Evolutionary conservation across 139 green algal genomes (phyloP).

Genomic region (Pleodorina starrii): DNA sequence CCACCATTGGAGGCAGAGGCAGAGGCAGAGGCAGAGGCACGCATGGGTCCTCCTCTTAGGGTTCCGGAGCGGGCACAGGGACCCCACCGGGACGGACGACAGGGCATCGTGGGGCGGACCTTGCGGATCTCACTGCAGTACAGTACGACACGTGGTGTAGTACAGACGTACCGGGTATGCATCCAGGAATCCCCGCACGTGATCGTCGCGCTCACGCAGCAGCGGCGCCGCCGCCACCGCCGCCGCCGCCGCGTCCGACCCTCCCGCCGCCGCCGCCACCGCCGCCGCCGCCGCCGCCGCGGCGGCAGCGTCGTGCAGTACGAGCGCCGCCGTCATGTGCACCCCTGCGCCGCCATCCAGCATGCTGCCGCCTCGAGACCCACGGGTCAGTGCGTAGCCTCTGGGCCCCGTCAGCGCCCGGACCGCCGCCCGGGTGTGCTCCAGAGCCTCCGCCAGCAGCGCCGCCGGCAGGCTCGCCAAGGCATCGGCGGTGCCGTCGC

Average conservation of each 20-base stretch:
- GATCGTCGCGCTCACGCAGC: constrained; percentile 3
- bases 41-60: no score
- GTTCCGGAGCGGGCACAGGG: no score
- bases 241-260: background rate
- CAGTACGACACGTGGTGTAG: no score
- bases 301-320: constrained; percentile 14
- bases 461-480: background rate
- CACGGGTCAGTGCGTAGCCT: background rate
- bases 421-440: background rate
- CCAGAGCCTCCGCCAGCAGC: constrained; percentile 21
- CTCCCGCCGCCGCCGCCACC: background rate
- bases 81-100: no score
- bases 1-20: no score
- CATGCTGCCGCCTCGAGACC: background rate
- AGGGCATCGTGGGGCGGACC: no score
- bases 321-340: constrained; percentile 33
- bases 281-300: constrained; percentile 9
- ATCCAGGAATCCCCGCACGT: constrained; percentile 21
- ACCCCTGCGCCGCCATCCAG: constrained; percentile 30
- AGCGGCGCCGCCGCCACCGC: background rate
- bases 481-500: background rate
- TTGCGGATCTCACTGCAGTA: no score
- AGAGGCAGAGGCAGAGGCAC: no score
- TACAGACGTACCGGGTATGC: constrained; percentile 16
- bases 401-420: background rate